These are phyloP conservation scores for Anacardium occidentale DNA, from an alignment of 345 rosid genomes.

Conservation along the genomic window DNA sequence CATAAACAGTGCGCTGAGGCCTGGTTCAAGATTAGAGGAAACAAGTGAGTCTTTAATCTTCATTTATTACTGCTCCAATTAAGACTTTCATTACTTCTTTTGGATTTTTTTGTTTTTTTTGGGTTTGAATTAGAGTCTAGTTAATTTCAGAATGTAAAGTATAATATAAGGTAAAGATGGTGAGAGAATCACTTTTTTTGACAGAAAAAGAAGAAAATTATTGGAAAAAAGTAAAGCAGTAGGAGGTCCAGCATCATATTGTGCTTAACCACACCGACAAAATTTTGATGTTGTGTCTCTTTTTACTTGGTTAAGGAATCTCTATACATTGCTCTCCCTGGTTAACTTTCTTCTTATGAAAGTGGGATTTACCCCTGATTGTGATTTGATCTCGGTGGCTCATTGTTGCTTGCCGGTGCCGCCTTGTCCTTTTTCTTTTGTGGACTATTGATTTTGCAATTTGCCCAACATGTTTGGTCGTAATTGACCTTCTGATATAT, in stretches of 20 bases:
- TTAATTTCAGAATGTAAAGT: constrained; percentile 6
- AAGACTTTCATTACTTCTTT: neutral
- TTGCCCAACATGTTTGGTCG: constrained; percentile 11
- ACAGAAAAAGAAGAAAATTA: constrained; percentile 14
- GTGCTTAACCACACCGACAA: constrained; percentile 33
- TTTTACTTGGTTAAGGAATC: constrained; percentile 34
- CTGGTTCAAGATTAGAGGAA: constrained; percentile 97
- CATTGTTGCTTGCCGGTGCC: constrained; percentile 17
- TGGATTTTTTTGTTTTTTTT: neutral
- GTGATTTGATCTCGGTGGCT: constrained; percentile 15
- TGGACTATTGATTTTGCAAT: constrained; percentile 12
- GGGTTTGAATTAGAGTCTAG: neutral
- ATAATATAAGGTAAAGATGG: constrained; percentile 4
- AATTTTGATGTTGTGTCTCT: constrained; percentile 12
- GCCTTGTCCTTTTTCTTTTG: constrained; percentile 4
- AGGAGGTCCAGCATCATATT: constrained; percentile 20
- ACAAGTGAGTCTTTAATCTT: constrained; percentile 50
- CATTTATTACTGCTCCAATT: no score
- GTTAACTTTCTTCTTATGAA: constrained; percentile 27
- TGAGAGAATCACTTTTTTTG: constrained; percentile 14
- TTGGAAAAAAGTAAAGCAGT: constrained; percentile 25
- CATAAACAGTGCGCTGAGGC: constrained; percentile 94
- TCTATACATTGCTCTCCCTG: constrained; percentile 18
- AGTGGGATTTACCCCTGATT: constrained; percentile 29
- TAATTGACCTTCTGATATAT: constrained; percentile 10